A percentile compares a stretch with the other conserved stretches of the same genome.
Conservation (phyloP, 2,329 filamentous ascomycete genomes). For the Purpureocillium lavendulum region DNA sequence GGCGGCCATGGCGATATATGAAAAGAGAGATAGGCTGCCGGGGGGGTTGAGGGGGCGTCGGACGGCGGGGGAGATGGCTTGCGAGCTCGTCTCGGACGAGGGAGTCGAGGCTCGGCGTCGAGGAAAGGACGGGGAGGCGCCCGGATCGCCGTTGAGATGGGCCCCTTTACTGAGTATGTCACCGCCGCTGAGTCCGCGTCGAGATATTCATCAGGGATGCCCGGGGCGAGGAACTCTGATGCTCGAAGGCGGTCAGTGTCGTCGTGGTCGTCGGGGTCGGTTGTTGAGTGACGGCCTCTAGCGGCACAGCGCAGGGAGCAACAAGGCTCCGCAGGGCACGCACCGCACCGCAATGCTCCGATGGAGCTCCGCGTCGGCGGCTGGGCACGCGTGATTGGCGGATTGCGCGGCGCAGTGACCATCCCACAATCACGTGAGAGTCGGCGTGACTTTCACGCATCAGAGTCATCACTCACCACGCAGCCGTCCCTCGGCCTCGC, state of each 20-base stretch:
- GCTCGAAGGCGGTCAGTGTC: not conserved
- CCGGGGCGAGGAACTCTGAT: too few species aligned
- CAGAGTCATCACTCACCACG: too few species aligned
- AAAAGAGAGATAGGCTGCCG: too few species aligned
- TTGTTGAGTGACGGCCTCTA: too few species aligned
- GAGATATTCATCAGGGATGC: not conserved
- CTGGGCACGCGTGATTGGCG: not conserved
- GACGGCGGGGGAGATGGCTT: constrained; percentile 26
- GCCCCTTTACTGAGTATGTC: not conserved
- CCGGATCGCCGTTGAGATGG: not conserved
- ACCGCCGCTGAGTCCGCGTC: not conserved
- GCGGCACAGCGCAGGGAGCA: too few species aligned
- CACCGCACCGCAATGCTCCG: not conserved
- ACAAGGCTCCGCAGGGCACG: too few species aligned
- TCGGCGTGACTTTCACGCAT: not conserved
- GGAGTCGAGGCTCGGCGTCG: not conserved
- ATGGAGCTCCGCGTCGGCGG: not conserved
- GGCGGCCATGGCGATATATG: constrained; percentile 20
- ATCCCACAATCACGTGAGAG: not conserved
- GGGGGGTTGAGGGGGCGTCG: too few species aligned
- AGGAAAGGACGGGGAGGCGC: not conserved
- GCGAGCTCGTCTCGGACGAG: too few species aligned
- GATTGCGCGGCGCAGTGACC: too few species aligned
- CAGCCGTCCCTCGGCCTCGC: too few species aligned
- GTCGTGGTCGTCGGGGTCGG: not conserved